A percentile compares a stretch with the other conserved stretches of the same genome.
Evolutionary conservation across 1,284 basidiomycete species (phyloP).

Genomic region (Cerioporus squamosus): DNA sequence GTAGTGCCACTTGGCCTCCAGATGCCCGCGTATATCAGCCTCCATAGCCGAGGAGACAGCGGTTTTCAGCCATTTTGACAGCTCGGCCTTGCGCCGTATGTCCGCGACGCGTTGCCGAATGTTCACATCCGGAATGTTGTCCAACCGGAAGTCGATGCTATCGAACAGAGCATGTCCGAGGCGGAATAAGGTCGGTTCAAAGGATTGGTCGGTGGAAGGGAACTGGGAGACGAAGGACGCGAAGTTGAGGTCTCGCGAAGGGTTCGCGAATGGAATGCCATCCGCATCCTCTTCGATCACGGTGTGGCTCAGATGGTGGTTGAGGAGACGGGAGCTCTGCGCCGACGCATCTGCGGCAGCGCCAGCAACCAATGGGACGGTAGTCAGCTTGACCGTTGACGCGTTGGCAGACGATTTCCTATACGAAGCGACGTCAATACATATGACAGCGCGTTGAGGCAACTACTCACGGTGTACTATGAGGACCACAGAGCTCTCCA

Average conservation of each 20-base stretch:
- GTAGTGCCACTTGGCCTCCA: conserved; percentile 50
- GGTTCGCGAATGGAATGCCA: conserved; percentile 61
- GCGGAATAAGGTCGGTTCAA: conserved; percentile 84
- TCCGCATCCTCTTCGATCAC: conserved; percentile 61
- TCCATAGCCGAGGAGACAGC: conserved; percentile 80
- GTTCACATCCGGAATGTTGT: conserved; percentile 57
- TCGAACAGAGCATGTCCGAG: conserved; percentile 95
- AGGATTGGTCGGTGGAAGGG: conserved; percentile 72
- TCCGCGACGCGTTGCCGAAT: conserved; percentile 61
- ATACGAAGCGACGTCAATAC: conserved; percentile 8
- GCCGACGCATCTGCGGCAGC: conserved; percentile 41
- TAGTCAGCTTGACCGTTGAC: conserved; percentile 55
- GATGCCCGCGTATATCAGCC: conserved; percentile 63
- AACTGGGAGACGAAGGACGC: conserved; percentile 80
- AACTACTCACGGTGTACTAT: conserved; percentile 49
- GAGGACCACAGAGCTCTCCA: conserved; percentile 69
- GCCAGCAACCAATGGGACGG: conserved; percentile 46
- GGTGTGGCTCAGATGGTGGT: conserved; percentile 81
- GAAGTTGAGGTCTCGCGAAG: conserved; percentile 71
- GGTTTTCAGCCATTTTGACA: conserved; percentile 87
- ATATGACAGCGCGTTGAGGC: not conserved
- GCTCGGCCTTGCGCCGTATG: conserved; percentile 79
- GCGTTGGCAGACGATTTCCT: conserved; percentile 62
- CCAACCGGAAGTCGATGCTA: conserved; percentile 69
- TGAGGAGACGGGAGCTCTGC: conserved; percentile 70